Evolutionary conservation across 164 flowering plant genomes (phyloP).

Genomic region (Vitis rupestris): DNA sequence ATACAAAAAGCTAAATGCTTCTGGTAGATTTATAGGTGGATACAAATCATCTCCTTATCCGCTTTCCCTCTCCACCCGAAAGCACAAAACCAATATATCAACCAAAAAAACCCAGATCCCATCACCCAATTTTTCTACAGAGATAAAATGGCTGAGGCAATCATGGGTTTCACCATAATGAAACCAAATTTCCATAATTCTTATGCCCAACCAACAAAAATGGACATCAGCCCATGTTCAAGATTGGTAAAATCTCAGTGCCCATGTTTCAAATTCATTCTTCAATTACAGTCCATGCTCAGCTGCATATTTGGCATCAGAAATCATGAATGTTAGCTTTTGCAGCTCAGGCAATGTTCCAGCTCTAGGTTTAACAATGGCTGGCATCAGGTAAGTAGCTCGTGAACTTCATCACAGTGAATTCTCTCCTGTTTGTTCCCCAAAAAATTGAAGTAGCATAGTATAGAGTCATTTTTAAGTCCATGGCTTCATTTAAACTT

Average conservation of each 20-base stretch:
- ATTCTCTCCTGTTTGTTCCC: not conserved
- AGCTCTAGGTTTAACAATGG: constrained; percentile 28
- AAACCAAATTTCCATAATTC: constrained; percentile 26
- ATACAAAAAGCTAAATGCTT: not conserved
- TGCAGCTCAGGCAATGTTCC: constrained; percentile 49
- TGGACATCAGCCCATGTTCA: constrained; percentile 24
- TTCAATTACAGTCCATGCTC: no score
- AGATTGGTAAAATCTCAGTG: constrained; percentile 20
- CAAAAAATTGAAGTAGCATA: not conserved
- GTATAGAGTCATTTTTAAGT: not conserved
- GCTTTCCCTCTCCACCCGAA: constrained; percentile 8
- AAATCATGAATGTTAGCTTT: not conserved
- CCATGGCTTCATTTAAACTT: not conserved
- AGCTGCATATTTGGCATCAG: no score
- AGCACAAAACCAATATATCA: not conserved
- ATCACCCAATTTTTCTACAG: not conserved
- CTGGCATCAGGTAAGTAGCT: constrained; percentile 30
- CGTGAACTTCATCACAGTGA: not conserved
- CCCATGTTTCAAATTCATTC: not conserved
- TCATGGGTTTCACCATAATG: constrained; percentile 44
- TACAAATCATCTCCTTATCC: constrained; percentile 51
- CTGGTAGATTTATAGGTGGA: constrained; percentile 28
- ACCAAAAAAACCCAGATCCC: not conserved
- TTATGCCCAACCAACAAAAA: constrained; percentile 25
- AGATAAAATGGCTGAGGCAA: constrained; percentile 54